Base-by-base conservation (phyloP, 257 asterid genomes). In the Petunia secreta region DNA sequence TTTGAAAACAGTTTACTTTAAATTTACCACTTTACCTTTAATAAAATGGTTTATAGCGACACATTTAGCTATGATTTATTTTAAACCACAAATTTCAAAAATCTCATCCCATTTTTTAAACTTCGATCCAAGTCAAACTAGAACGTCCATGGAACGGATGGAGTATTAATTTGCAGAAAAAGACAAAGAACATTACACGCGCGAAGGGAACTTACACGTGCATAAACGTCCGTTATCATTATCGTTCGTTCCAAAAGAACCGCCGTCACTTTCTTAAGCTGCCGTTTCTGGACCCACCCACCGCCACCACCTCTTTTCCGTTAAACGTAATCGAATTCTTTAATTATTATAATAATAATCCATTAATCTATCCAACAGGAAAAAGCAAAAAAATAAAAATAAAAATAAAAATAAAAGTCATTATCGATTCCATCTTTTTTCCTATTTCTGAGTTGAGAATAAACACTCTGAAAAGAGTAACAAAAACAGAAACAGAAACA, bases 181-280 rank as follows among this genome's bases (percentile, higher is more conserved):
- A 14, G 55, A 43, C 16, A 11, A 75, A 44, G 39, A 50, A 59
- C 37, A 64, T 76, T 82, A 41, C 78, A 69, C 83, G 59, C 69
- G 79, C 54, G 74, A 48, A 65, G 59, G 64, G 6, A 1, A 57
- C 52, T 48, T 57, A 75, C 82, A 84, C 82, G 80, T 76, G 82
- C 63, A 54, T 63, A 67, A 80, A 84, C 80, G 77, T 15, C 82
- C 80, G 82, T 81, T 71, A 80, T 65, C 77, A 10, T 2, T 81
- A 38, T 13, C 54, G 66, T 63, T 36, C 48, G 41, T 57, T 77
- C 57, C 34, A 38, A 8, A 25, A 34, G 62, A 10, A 4, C 16
- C 4, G 48, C 38, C 82, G 13, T 37, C 75, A 39, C 67, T 60
- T 16, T 40, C 43, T 39, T 10, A 6, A 55, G 14, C 43, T 36